These are phyloP conservation scores for Globisporangium solare DNA, from an alignment of 352 stramenopile genomes.

Conservation along the genomic window DNA sequence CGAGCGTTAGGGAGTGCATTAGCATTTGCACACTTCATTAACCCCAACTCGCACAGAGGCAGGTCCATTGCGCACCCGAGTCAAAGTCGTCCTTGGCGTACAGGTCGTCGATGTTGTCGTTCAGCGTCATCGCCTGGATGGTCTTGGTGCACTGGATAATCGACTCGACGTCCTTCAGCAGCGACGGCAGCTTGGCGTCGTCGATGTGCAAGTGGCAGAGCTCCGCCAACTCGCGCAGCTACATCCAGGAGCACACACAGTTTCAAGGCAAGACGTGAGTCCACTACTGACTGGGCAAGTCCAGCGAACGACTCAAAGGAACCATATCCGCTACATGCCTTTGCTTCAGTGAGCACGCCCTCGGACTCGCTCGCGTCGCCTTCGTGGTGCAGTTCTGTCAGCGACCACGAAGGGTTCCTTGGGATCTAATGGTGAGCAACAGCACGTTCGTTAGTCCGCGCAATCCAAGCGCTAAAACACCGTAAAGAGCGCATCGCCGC, in stretches of 20 bases:
- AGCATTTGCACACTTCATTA: too few relatives aligned
- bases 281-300: not conserved
- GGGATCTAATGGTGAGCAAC: slow-evolving; percentile 29
- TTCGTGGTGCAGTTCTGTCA: slow-evolving; percentile 74
- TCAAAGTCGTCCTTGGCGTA: slow-evolving; percentile 67
- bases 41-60: too few relatives aligned
- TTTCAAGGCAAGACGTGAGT: not conserved
- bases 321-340: slow-evolving; percentile 31
- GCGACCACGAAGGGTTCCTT: slow-evolving; percentile 71
- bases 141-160: slow-evolving; percentile 88
- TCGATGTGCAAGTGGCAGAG: slow-evolving; percentile 80
- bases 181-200: slow-evolving; percentile 53
- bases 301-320: not conserved
- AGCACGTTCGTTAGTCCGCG: not conserved
- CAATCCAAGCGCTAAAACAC: too few relatives aligned
- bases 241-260: too few relatives aligned
- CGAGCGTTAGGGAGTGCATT: not conserved
- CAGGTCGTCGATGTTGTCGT: slow-evolving; percentile 80
- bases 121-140: slow-evolving; percentile 75
- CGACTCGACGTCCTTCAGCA: slow-evolving; percentile 80
- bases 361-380: slow-evolving; percentile 34
- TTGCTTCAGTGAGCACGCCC: slow-evolving; percentile 53
- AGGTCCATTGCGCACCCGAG: slow-evolving; percentile 19
- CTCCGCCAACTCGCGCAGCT: slow-evolving; percentile 77
- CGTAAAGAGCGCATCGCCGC: not conserved